A percentile compares a stretch with the other conserved stretches of the same genome.
These are phyloP conservation scores for Catunica adiposa DNA, from an alignment of 2,329 filamentous ascomycete species.

Conservation along the genomic window DNA sequence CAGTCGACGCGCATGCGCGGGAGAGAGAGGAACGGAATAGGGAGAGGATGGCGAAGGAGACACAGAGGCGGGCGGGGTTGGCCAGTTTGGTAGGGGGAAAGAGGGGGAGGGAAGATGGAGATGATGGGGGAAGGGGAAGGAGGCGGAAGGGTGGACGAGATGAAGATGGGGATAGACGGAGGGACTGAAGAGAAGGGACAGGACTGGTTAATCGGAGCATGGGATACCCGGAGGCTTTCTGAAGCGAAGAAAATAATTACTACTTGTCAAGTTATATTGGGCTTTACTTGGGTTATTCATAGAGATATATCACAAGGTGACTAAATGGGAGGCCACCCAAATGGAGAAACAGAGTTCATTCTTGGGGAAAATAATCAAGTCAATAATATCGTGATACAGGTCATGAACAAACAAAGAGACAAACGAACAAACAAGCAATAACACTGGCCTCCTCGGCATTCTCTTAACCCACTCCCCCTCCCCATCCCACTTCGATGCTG, in stretches of 20 bases:
- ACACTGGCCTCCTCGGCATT: neutral
- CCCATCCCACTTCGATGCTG: no score
- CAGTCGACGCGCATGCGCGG: slow-evolving; percentile 44
- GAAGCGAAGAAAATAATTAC: neutral
- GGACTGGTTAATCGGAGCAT: no score
- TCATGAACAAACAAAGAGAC: neutral
- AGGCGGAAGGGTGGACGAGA: slow-evolving; percentile 7
- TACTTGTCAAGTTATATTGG: no score
- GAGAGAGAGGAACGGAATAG: slow-evolving; percentile 52
- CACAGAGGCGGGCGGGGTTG: slow-evolving; percentile 44
- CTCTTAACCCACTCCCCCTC: neutral
- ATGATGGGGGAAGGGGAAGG: slow-evolving; percentile 17
- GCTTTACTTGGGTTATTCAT: no score
- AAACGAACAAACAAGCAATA: neutral
- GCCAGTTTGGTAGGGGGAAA: slow-evolving; percentile 31
- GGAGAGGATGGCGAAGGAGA: slow-evolving; percentile 51
- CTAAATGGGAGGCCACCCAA: no score
- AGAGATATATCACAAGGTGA: no score
- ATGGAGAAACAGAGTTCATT: no score
- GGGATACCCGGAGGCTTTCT: no score
- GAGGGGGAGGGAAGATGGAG: slow-evolving; percentile 32
- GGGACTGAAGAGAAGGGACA: neutral
- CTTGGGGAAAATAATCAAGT: no score
- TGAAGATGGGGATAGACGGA: slow-evolving; percentile 35
- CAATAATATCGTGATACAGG: slow-evolving; percentile 4